Evolutionary conservation across 352 stramenopile genomes (phyloP), one percentile per base, ranked within the genome.

Genomic region (Thraustochytrium sp.): DNA sequence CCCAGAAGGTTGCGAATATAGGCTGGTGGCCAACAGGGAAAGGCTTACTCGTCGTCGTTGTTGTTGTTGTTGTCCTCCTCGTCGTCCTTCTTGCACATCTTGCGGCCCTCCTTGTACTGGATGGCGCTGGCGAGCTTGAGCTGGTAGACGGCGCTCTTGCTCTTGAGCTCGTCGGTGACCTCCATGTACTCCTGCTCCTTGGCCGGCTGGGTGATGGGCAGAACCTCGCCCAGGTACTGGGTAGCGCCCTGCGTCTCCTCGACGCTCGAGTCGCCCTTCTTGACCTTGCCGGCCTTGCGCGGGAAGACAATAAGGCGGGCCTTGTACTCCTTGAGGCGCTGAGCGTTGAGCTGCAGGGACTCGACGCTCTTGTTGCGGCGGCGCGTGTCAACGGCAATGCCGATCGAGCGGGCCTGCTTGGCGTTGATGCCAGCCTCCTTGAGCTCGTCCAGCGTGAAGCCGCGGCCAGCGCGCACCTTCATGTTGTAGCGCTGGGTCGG

Each of bases 291-390:
- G 26, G n/a, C 68, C 90, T 97, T 97, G 90, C 96, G 95, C 84
- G 96, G 96, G 94, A 99, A 98, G 77, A 99, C 91, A 82, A 99
- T 93, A 56, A 99, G 91, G 87, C 98, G 98, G 76, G 90, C 89
- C 91, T 98, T 98, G 95, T 99, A 99, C 82, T 96, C 94, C 91
- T 98, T 97, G 72, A 99, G 93, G 88, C 97, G 95, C 86, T 97
- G 92, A 78, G 99, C 96, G 90, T 99, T 99, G 36, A 96, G 90
- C 59, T 87, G 82, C 18, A 88, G 76, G 40, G 31, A 29, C 78
- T 88, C 85, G 21, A 98, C 91, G 86, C 90, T 98, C 89, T 97
- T 96, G 96, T 99, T 99, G 84, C 90, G 97, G 86, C 97, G 94
- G 84, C 97, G 95, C 89, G 96, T 93, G 91, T 99, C 97, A 13